phyloP scores from a whole-genome alignment of 1,139 yeast genomes.

The Taphrina sp. region DNA sequence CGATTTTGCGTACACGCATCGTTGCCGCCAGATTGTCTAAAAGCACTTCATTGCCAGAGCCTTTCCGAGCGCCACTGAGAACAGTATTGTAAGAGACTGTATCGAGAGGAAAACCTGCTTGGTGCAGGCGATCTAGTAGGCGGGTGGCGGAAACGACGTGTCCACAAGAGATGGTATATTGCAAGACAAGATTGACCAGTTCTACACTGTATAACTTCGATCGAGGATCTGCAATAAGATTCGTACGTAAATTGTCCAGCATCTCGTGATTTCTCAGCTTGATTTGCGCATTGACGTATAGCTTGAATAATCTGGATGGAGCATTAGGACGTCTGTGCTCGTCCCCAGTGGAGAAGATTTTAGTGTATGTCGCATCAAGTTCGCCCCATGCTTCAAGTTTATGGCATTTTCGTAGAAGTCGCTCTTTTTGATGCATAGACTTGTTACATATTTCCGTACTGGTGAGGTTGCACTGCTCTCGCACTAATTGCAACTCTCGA shows the following conservation, averaged over 20 bases:
- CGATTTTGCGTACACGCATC: not conserved
- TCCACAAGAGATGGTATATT: not conserved
- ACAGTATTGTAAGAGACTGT: slow-evolving; percentile 10
- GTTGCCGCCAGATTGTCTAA: not conserved
- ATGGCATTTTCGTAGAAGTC: not conserved
- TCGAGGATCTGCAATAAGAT: not conserved
- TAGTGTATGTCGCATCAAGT: not conserved
- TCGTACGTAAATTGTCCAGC: not conserved
- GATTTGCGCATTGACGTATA: slow-evolving; percentile 4
- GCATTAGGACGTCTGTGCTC: not conserved
- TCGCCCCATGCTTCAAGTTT: slow-evolving; percentile 1
- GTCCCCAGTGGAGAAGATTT: not conserved
- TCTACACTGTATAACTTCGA: not conserved
- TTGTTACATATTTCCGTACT: too few species aligned
- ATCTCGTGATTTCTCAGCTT: not conserved
- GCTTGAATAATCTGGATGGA: not conserved
- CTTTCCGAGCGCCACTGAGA: slow-evolving; percentile 7
- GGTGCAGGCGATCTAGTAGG: not conserved
- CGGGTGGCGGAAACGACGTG: not conserved
- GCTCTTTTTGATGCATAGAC: too few species aligned
- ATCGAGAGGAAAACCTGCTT: not conserved
- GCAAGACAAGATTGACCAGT: not conserved
- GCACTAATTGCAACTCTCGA: too few species aligned
- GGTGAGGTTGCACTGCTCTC: too few species aligned
- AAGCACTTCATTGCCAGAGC: not conserved